phyloP scores from a whole-genome alignment of 2,329 filamentous ascomycete genomes.

The Annulohypoxylon truncatum region DNA sequence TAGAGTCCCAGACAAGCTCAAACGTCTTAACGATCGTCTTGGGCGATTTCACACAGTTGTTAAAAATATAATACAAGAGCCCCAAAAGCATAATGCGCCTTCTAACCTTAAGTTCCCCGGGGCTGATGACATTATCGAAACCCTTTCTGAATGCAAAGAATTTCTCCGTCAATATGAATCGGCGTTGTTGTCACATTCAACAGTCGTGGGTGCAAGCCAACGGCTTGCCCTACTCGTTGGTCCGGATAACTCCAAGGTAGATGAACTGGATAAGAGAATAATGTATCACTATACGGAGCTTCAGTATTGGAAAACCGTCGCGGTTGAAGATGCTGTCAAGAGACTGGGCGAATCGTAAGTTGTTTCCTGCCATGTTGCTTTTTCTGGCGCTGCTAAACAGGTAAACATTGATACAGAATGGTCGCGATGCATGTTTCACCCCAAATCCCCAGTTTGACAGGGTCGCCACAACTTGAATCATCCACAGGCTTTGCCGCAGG shows the following conservation, averaged over 20 bases:
- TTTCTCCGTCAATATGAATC: slow-evolving; percentile 43
- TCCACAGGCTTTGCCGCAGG: slow-evolving; percentile 3
- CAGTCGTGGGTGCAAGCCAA: slow-evolving; percentile 18
- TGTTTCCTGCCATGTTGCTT: neutral
- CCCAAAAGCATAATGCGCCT: slow-evolving; percentile 21
- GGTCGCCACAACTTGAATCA: neutral
- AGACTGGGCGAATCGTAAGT: slow-evolving; percentile 26
- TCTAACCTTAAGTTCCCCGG: slow-evolving; percentile 29
- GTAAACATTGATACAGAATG: slow-evolving; percentile 8
- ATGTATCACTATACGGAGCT: slow-evolving; percentile 38
- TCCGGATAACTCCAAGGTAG: slow-evolving; percentile 33
- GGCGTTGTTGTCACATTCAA: slow-evolving; percentile 22
- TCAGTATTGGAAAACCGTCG: slow-evolving; percentile 28
- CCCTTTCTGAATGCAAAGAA: slow-evolving; percentile 41
- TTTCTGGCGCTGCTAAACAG: slow-evolving; percentile 8
- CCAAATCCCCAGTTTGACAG: neutral
- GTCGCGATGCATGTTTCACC: slow-evolving; percentile 5
- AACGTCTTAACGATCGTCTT: slow-evolving; percentile 40
- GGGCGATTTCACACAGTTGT: slow-evolving; percentile 35
- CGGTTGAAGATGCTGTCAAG: slow-evolving; percentile 12
- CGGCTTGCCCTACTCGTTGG: slow-evolving; percentile 31
- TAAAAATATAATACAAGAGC: slow-evolving; percentile 28
- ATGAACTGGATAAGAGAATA: slow-evolving; percentile 42
- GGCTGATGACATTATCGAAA: slow-evolving; percentile 34
- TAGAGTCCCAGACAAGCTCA: slow-evolving; percentile 36